A percentile compares a stretch with the other conserved stretches of the same genome.
Conservation (phyloP, 208 protist species). For the Trypanosoma congolense region DNA sequence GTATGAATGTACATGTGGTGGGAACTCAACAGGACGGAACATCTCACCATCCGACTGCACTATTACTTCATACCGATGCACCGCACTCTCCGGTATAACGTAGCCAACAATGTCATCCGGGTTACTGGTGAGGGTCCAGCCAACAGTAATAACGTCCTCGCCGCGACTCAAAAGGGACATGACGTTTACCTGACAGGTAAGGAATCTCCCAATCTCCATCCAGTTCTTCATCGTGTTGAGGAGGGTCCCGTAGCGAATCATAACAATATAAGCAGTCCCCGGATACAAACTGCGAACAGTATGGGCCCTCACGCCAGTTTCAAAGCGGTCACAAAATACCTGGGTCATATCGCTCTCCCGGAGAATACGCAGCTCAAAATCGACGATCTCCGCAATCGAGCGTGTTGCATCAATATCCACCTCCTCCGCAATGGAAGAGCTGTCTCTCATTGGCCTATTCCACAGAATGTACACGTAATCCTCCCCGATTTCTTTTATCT, state of each 20-base stretch:
- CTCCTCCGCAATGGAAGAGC: slow-evolving; percentile 37
- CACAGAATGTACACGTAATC: slow-evolving; percentile 81
- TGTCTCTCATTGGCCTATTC: slow-evolving; percentile 50
- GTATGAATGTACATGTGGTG: slow-evolving; percentile 26
- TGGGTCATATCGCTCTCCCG: slow-evolving; percentile 66
- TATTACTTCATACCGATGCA: slow-evolving; percentile 49
- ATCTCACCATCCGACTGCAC: slow-evolving; percentile 33
- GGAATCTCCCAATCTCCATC: slow-evolving; percentile 72
- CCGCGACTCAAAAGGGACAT: slow-evolving; percentile 53
- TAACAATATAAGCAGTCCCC: slow-evolving; percentile 74
- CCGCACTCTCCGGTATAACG: slow-evolving; percentile 26
- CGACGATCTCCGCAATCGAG: slow-evolving; percentile 39
- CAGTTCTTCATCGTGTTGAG: slow-evolving; percentile 74
- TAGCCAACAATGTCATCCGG: slow-evolving; percentile 40
- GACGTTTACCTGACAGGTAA: slow-evolving; percentile 60
- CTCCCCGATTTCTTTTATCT: slow-evolving; percentile 70
- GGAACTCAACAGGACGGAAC: slow-evolving; percentile 26
- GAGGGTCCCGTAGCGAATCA: slow-evolving; percentile 79
- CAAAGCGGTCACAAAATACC: slow-evolving; percentile 49
- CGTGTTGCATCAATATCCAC: slow-evolving; percentile 36
- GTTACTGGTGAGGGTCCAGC: slow-evolving; percentile 41
- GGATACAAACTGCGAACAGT: slow-evolving; percentile 63
- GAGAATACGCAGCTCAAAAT: slow-evolving; percentile 75
- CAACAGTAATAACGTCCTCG: slow-evolving; percentile 74
- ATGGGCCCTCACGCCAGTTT: slow-evolving; percentile 45